These are phyloP conservation scores for Citrus medica DNA, from an alignment of 345 rosid species.

Conservation along the genomic window DNA sequence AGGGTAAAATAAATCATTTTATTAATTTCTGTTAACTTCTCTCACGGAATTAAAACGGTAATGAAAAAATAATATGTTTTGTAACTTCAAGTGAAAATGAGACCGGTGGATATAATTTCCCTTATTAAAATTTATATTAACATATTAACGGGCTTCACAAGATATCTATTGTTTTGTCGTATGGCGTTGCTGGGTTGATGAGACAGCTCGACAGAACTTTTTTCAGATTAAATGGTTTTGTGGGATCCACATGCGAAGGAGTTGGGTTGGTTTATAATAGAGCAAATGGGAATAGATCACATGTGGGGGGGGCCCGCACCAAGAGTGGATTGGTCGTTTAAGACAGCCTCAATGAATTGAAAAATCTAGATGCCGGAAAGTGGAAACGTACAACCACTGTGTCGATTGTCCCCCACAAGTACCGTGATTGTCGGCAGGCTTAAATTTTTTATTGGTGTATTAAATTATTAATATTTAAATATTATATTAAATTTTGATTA, in stretches of 20 bases:
- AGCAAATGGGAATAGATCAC: not conserved
- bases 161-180: no score
- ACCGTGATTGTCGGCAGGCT: not conserved
- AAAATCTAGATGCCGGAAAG: not conserved
- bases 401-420: not conserved
- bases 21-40: no score
- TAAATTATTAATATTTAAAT: no score
- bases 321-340: not conserved
- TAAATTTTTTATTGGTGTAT: not conserved
- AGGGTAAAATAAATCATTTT: no score
- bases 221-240: not conserved
- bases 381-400: not conserved
- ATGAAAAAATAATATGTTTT: no score
- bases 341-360: not conserved
- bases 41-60: rapidly evolving
- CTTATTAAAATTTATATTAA: no score
- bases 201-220: no score
- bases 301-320: not conserved
- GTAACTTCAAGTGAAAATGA: no score
- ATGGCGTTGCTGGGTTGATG: no score
- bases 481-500: no score
- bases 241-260: not conserved
- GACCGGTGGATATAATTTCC: no score
- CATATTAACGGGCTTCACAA: no score
- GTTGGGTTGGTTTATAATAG: not conserved